Percentiles rank a stretch among this genome's conserved stretches.
Evolutionary conservation across 169 alveolate genomes (phyloP).

Genomic region (Plasmodium berghei): DNA sequence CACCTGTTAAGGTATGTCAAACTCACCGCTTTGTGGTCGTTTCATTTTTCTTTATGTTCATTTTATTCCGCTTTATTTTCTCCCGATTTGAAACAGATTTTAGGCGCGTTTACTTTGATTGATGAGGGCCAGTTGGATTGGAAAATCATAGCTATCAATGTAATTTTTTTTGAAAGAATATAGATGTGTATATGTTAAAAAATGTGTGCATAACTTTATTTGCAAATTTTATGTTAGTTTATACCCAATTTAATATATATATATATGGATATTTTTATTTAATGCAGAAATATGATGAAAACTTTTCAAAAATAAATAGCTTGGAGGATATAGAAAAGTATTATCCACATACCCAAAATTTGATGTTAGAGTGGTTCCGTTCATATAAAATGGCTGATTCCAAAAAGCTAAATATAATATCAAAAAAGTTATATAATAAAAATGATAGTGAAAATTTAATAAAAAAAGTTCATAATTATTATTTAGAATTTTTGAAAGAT

Average conservation of each 20-base stretch:
- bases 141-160: constrained; percentile 65
- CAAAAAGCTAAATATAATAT: constrained; percentile 44
- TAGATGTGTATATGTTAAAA: neutral
- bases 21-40: neutral
- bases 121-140: constrained; percentile 73
- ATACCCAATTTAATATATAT: neutral
- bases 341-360: constrained; percentile 50
- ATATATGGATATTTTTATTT: neutral
- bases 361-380: constrained; percentile 68
- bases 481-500: constrained; percentile 39
- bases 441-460: constrained; percentile 46
- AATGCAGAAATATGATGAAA: constrained; percentile 42
- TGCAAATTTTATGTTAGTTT: too few relatives aligned
- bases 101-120: constrained; percentile 58
- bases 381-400: constrained; percentile 75
- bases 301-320: constrained; percentile 18
- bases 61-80: neutral
- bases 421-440: constrained; percentile 31
- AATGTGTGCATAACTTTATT: neutral
- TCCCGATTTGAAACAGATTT: neutral
- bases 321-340: constrained; percentile 53
- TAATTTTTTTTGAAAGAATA: neutral
- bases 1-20: constrained; percentile 44
- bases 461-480: constrained; percentile 45
- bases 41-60: neutral